Percentiles rank a stretch among this genome's conserved stretches.
phyloP scores from a whole-genome alignment of 2,329 filamentous ascomycete species.

The Fusarium chuoi region DNA sequence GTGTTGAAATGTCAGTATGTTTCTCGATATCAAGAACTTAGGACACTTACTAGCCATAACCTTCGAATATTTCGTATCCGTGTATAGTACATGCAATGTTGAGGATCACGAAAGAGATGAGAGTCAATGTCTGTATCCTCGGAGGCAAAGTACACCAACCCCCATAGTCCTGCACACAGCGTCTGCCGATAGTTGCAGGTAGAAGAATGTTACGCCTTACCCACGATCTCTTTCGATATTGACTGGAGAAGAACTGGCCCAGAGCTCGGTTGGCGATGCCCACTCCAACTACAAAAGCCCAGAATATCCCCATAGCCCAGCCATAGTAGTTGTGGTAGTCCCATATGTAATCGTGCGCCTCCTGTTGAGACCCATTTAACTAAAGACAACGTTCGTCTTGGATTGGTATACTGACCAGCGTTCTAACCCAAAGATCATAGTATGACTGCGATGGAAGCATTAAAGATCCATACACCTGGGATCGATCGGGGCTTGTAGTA shows the following conservation, averaged over 20 bases:
- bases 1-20: not conserved
- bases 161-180: conserved; percentile 6
- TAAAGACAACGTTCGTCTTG: accelerated
- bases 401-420: not conserved
- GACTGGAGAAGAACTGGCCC: accelerated
- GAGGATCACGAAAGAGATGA: not conserved
- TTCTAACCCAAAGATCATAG: not conserved
- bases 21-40: accelerated
- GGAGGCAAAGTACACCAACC: conserved; percentile 13
- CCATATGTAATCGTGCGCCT: conserved; percentile 12
- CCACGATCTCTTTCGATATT: not conserved
- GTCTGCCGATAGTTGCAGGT: not conserved
- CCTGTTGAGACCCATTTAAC: not conserved
- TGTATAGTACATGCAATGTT: conserved; percentile 4
- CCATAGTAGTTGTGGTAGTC: conserved; percentile 4
- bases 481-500: not conserved
- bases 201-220: not conserved
- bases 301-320: conserved; percentile 7
- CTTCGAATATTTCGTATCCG: conserved; percentile 13
- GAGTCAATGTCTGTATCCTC: not conserved
- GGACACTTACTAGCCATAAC: conserved; percentile 12
- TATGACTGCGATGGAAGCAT: conserved; percentile 3
- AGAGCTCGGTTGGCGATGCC: not conserved
- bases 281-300: not conserved
- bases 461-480: not conserved